Evolutionary conservation across 768 basidiomycete species (phyloP).

Genomic region (Leccinum subgranulosum): DNA sequence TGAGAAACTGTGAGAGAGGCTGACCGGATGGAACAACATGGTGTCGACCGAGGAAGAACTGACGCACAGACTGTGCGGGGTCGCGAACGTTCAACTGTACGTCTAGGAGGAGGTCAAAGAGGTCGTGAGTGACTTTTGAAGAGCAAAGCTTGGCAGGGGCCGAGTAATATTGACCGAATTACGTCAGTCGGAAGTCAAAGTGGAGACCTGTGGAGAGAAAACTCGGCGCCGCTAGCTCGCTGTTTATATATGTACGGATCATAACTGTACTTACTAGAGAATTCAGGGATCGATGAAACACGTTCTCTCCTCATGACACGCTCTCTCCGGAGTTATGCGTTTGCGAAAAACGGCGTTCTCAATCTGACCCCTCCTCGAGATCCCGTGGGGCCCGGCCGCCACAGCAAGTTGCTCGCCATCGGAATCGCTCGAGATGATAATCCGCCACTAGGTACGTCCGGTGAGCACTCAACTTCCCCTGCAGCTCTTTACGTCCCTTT

Average conservation of each 20-base stretch:
- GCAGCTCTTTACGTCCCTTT: background rate
- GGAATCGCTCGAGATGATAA: background rate
- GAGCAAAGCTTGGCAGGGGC: conserved; percentile 7
- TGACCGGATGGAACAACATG: conserved; percentile 52
- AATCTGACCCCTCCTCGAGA: background rate
- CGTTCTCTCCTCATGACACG: conserved; percentile 8
- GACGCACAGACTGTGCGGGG: conserved; percentile 1
- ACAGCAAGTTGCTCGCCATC: background rate
- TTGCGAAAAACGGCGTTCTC: conserved; percentile 1
- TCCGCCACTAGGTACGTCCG: background rate
- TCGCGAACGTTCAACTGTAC: background rate
- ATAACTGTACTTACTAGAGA: background rate
- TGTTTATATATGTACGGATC: background rate
- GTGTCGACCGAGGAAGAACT: conserved; percentile 16
- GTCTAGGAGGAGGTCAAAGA: background rate
- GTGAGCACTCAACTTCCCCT: background rate
- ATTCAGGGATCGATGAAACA: conserved; percentile 2
- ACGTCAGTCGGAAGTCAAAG: conserved; percentile 13
- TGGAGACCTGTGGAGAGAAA: background rate
- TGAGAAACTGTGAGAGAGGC: conserved; percentile 15
- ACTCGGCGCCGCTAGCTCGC: background rate
- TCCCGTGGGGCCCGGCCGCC: background rate
- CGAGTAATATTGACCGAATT: conserved; percentile 1
- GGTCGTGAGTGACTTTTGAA: conserved; percentile 1
- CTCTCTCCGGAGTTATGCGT: conserved; percentile 13